Evolutionary conservation across 805 yeast species (phyloP), one percentile per base, ranked within the genome.

Genomic region (Candida wancherniae): DNA sequence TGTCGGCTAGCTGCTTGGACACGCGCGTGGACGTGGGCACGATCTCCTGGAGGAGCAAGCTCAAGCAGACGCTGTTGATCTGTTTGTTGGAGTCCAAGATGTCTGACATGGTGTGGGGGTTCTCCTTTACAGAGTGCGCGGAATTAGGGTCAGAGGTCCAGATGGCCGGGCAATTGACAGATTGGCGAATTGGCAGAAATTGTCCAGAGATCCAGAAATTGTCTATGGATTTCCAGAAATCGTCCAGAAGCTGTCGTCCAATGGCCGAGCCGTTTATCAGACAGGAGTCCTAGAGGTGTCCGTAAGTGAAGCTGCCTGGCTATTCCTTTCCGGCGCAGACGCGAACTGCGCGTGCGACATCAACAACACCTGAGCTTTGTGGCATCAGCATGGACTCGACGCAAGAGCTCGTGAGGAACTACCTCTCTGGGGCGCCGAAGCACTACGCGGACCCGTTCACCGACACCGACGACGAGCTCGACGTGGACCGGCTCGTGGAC

Each of bases 21-120:
- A 85, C 78, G 20, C 83, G 59, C 26, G 80, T 69, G 0, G 87
- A 74, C 25, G 79, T 54, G 3, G 95, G 94, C 1, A 86, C 77
- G 21, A 84, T 61, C 55, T 87, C 95, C 48, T 79, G 81, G 17
- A 88, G 55, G 12, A 87, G 69, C 43, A 77, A 69, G 28, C 80
- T 82, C 34, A 83, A 58, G 26, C 78, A 69, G 3, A 69, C 50
- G 7, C 72, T 53, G 45, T 71, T 79, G n/a, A 83, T 75, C 39
- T 69, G 51, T 9, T 20, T 33, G 23, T 31, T 31, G n/a, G 45
- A 22, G 15, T 40, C 42, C 17, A 37, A 40, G 9, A 30, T 33
- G n/a, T 34, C 40, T 2, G 35, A n/a, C 40, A 29, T 33, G 7
- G 22, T 19, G n/a, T 12, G 26, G n/a, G n/a, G n/a, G n/a, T n/a